Evolutionary conservation across 257 asterid species (phyloP).

Genomic region (Primulina eburnea): DNA sequence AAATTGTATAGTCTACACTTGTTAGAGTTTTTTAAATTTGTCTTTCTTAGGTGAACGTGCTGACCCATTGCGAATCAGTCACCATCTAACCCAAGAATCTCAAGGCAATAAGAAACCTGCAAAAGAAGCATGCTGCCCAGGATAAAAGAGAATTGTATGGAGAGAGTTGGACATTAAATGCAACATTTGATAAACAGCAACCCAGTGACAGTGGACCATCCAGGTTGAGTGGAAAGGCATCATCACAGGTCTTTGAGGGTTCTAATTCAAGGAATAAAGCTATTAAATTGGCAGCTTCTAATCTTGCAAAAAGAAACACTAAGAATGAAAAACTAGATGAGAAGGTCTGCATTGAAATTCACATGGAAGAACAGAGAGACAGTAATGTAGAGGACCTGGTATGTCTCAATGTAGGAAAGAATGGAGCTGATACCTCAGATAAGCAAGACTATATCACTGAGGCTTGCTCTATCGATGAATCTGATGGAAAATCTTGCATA

Average conservation of each 20-base stretch:
- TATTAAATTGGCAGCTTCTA: slow-evolving; percentile 15
- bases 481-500: slow-evolving; percentile 19
- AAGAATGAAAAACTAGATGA: slow-evolving; percentile 18
- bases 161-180: background rate
- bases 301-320: slow-evolving; percentile 24
- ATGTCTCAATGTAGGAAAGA: slow-evolving; percentile 1
- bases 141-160: background rate
- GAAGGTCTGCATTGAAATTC: slow-evolving; percentile 13
- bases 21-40: background rate
- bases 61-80: background rate
- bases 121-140: background rate
- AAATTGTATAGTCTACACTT: background rate
- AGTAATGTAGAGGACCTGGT: slow-evolving; percentile 10
- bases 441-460: slow-evolving; percentile 14
- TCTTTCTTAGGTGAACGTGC: background rate
- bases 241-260: slow-evolving; percentile 19
- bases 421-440: slow-evolving; percentile 15
- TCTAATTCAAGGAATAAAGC: slow-evolving; percentile 18
- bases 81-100: background rate
- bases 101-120: background rate
- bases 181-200: background rate
- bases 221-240: background rate
- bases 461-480: slow-evolving; percentile 3
- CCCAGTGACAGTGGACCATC: background rate
- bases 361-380: slow-evolving; percentile 9